Conservation (phyloP, 176 grass and related monocot genomes). For the Oryza meyeriana region DNA sequence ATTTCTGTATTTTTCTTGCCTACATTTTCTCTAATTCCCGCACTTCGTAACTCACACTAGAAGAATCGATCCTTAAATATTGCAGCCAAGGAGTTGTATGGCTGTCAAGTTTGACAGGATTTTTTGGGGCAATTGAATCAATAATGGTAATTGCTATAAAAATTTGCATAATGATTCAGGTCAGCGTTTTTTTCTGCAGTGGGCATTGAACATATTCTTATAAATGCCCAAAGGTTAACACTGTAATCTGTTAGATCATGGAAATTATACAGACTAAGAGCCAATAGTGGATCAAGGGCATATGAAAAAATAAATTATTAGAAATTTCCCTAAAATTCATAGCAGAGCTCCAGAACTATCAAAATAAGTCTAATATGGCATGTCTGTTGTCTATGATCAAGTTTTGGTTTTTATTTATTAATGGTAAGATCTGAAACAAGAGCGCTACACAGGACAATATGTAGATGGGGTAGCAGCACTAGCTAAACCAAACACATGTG, state of each 20-base stretch:
- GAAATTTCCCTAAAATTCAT: neutral
- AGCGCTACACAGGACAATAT: neutral
- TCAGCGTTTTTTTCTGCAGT: neutral
- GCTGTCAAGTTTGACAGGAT: too few relatives aligned
- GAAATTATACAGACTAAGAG: too few relatives aligned
- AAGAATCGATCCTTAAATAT: neutral
- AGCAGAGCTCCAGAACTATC: neutral
- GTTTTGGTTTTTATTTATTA: neutral
- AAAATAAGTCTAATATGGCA: neutral
- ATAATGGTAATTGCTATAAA: neutral
- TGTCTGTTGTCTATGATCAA: neutral
- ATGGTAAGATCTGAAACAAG: neutral
- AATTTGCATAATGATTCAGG: neutral
- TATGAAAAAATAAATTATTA: too few relatives aligned
- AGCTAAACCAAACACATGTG: neutral
- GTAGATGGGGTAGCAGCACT: neutral
- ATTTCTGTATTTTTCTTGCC: neutral
- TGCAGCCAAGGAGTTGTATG: neutral
- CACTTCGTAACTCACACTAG: neutral
- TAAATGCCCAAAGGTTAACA: too few relatives aligned
- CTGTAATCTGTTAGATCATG: too few relatives aligned
- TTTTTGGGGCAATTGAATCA: neutral
- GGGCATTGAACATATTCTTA: neutral
- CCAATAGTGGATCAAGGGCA: too few relatives aligned
- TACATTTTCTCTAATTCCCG: neutral